These are phyloP conservation scores for Geoglossum cookeanum DNA, from an alignment of 2,329 filamentous ascomycete genomes.

Conservation along the genomic window DNA sequence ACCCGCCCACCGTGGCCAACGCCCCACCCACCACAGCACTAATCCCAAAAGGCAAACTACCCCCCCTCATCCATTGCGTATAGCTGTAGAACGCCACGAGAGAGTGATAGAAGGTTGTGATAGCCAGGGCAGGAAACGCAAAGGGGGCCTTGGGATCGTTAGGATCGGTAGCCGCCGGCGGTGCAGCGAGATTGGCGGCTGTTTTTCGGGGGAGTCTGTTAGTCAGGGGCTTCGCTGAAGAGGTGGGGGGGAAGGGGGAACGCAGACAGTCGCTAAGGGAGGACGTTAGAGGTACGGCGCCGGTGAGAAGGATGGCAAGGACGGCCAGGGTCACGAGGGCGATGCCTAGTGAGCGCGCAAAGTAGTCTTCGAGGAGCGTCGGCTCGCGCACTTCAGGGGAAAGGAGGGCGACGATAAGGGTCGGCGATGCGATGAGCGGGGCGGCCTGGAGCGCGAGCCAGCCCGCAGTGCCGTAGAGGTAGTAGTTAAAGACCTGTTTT, in stretches of 20 bases:
- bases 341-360: conserved; percentile 51
- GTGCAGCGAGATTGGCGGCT: conserved; percentile 8
- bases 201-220: not conserved
- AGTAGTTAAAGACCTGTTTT: conserved; percentile 4
- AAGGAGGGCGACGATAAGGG: conserved; percentile 39
- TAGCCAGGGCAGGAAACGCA: conserved; percentile 43
- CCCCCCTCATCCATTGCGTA: conserved; percentile 37
- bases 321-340: conserved; percentile 44
- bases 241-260: not conserved
- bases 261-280: conserved; percentile 18
- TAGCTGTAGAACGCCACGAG: conserved; percentile 47
- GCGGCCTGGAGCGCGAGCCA: conserved; percentile 18
- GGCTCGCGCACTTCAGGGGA: conserved; percentile 36
- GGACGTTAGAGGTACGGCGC: conserved; percentile 46
- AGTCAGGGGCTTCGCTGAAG: not conserved
- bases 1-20: conserved; percentile 43
- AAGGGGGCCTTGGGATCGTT: conserved; percentile 36
- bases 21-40: conserved; percentile 37
- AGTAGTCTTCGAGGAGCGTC: conserved; percentile 51
- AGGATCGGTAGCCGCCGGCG: conserved; percentile 22
- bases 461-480: not conserved
- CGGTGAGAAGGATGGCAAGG: conserved; percentile 48
- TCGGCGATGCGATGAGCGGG: conserved; percentile 39
- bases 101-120: conserved; percentile 49
- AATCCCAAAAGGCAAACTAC: conserved; percentile 38